Evolutionary conservation across 768 basidiomycete genomes (phyloP).

Genomic region (Mycena vulgaris): DNA sequence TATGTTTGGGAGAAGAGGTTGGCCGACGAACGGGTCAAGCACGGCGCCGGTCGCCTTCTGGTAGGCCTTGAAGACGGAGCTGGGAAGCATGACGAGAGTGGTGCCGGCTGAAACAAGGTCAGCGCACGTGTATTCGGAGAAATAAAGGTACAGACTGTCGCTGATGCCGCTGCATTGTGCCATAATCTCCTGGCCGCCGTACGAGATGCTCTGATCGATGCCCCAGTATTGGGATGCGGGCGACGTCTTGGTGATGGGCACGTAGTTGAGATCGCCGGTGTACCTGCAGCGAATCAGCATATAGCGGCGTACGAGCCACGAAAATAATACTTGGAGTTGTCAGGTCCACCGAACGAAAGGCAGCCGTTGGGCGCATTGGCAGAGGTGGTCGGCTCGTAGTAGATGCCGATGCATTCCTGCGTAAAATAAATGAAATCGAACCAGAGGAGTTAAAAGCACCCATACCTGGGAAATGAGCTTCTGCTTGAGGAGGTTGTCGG

Average conservation of each 20-base stretch:
- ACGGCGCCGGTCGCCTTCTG: conserved; percentile 48
- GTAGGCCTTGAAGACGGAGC: conserved; percentile 49
- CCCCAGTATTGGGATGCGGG: conserved; percentile 60
- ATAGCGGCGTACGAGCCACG: too few species aligned
- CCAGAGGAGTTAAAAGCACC: neutral
- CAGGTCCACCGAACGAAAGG: conserved; percentile 46
- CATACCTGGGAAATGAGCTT: conserved; percentile 47
- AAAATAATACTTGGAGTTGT: conserved; percentile 48
- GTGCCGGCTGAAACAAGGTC: conserved; percentile 40
- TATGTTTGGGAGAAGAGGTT: neutral
- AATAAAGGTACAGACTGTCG: conserved; percentile 48
- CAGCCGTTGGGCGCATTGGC: conserved; percentile 30
- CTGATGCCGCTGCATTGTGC: conserved; percentile 55
- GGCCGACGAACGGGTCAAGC: conserved; percentile 29
- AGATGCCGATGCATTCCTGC: conserved; percentile 50
- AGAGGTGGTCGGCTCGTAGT: conserved; percentile 55
- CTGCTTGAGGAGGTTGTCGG: conserved; percentile 54
- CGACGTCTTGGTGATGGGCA: conserved; percentile 38
- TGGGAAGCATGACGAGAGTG: conserved; percentile 54
- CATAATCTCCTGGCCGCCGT: conserved; percentile 52
- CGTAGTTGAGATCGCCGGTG: conserved; percentile 29
- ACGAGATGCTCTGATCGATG: conserved; percentile 57
- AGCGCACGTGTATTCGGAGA: neutral
- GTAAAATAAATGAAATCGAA: neutral
- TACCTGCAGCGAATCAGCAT: conserved; percentile 10